phyloP scores from a whole-genome alignment of 371 early-diverging fungal genomes.

The Mortierella sp. region DNA sequence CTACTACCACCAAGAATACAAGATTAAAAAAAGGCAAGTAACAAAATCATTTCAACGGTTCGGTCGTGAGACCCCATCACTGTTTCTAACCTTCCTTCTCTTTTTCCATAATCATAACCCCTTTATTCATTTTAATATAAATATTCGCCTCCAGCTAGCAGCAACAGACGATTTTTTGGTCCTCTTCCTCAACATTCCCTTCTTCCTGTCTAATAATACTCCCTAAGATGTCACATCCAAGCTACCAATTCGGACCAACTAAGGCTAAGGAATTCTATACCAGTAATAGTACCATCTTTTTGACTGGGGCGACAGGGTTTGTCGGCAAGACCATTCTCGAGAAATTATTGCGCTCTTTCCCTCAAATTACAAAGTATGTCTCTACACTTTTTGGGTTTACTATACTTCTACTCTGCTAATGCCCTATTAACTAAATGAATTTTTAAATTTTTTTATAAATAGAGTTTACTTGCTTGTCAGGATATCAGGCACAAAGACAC shows the following conservation, averaged over 20 bases:
- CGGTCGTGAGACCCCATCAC: too few species aligned
- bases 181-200: neutral
- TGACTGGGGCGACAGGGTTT: constrained; percentile 76
- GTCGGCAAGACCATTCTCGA: constrained; percentile 73
- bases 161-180: too few species aligned
- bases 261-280: constrained; percentile 50
- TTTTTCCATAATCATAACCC: too few species aligned
- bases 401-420: neutral
- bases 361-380: constrained; percentile 48
- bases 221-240: constrained; percentile 15
- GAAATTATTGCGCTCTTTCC: constrained; percentile 61
- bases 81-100: too few species aligned
- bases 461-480: constrained; percentile 51
- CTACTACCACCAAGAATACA: too few species aligned
- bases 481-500: constrained; percentile 41
- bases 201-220: neutral
- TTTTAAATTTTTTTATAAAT: constrained; percentile 1
- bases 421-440: too few species aligned
- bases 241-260: constrained; percentile 32
- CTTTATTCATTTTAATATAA: too few species aligned
- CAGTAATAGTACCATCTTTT: constrained; percentile 56
- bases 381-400: neutral
- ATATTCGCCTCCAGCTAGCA: too few species aligned
- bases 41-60: too few species aligned
- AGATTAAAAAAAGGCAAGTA: too few species aligned